Conservation (phyloP, 768 basidiomycete genomes). For the Trametes punicea region DNA sequence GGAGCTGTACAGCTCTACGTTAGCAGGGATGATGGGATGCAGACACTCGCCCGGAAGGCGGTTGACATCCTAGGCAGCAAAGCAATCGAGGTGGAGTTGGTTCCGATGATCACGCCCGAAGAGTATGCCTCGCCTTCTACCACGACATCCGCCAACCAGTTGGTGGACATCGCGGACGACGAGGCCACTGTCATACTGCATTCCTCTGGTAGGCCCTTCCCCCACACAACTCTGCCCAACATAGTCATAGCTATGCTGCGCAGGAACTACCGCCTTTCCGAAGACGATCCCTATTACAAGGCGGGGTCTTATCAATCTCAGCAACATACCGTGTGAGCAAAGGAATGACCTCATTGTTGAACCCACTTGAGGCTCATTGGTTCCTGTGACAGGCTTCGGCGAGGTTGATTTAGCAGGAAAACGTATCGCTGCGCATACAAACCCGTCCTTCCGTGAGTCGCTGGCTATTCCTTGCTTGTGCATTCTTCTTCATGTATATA, state of each 20-base stretch:
- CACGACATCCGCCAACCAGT: too few species aligned
- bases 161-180: not conserved
- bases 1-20: not conserved
- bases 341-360: too few species aligned
- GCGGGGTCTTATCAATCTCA: conserved; percentile 5
- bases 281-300: conserved; percentile 6
- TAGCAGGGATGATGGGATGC: not conserved
- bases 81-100: not conserved
- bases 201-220: not conserved
- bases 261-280: conserved; percentile 15
- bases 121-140: not conserved
- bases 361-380: not conserved
- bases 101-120: not conserved
- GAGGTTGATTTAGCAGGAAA: conserved; percentile 16
- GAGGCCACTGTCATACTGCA: not conserved
- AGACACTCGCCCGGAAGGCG: not conserved
- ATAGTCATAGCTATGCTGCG: too few species aligned
- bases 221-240: not conserved
- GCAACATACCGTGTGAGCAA: conserved; percentile 11
- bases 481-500: not conserved
- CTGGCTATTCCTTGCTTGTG: not conserved
- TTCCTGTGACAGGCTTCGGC: conserved; percentile 4
- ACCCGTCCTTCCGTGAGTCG: conserved; percentile 25
- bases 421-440: conserved; percentile 17
- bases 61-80: not conserved